Percentiles rank a stretch among this genome's conserved stretches.
phyloP scores from a whole-genome alignment of 495 filamentous ascomycete species.

The Penicillium cinerascens region DNA sequence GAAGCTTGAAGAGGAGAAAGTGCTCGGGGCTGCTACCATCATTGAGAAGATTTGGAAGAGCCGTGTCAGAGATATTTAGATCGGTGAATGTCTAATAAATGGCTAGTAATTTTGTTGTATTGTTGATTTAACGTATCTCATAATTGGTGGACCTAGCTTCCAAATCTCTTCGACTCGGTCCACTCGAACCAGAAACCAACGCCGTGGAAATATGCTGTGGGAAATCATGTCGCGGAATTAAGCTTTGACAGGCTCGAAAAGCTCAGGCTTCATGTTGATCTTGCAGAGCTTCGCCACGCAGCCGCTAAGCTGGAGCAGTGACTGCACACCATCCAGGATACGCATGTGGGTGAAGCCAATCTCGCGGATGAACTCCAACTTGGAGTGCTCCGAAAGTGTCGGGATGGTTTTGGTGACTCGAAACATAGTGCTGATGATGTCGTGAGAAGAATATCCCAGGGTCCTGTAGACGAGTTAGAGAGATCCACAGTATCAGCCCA shows the following conservation, averaged over 20 bases:
- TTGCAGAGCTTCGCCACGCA: conserved; percentile 86
- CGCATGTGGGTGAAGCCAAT: conserved; percentile 99
- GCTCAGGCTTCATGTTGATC: conserved; percentile 89
- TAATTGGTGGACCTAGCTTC: conserved; percentile 6
- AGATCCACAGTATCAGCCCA: neutral
- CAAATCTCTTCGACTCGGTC: conserved; percentile 14
- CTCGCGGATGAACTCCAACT: conserved; percentile 94
- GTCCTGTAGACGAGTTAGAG: conserved; percentile 42
- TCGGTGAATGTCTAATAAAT: neutral
- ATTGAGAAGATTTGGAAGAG: conserved; percentile 38
- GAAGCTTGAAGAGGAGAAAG: conserved; percentile 54
- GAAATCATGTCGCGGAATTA: conserved; percentile 18
- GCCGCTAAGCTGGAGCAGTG: conserved; percentile 85
- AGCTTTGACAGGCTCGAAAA: conserved; percentile 60
- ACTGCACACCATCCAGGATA: conserved; percentile 94
- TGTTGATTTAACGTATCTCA: conserved; percentile 10
- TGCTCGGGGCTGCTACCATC: conserved; percentile 40
- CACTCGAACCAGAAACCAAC: conserved; percentile 16
- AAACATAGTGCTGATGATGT: conserved; percentile 99
- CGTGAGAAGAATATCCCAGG: conserved; percentile 90
- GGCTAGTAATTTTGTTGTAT: neutral
- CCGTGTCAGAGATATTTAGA: neutral
- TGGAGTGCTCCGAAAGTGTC: conserved; percentile 84
- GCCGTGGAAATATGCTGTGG: conserved; percentile 26
- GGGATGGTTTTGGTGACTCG: conserved; percentile 93